Evolutionary conservation across 768 basidiomycete species (phyloP), one percentile per base, ranked within the genome.

Genomic region (Lentinula lateritia): DNA sequence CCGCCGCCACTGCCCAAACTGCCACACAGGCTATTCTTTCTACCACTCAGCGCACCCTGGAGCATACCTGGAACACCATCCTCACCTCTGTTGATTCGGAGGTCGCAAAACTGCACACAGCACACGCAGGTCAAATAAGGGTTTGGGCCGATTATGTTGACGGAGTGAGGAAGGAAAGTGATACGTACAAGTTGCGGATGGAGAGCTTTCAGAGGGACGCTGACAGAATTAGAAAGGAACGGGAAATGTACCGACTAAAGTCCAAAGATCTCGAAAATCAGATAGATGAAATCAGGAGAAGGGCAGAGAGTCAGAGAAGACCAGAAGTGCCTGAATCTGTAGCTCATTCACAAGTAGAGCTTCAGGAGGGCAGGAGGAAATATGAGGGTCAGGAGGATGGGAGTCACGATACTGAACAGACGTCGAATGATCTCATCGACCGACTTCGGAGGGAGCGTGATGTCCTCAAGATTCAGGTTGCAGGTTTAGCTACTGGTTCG

Each of bases 111-210:
- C 41, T 56, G 13, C 55, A 56, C 43, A 15, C 18, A 5, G n/a
- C 20, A 28, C 55, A 56, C 15, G 23, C 41, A 10, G 41, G 55
- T 6, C 55, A 56, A n/a, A 56, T 56, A 7, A 56, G 39, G 16
- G 55, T 56, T 2, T 56, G 55, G 55, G 55, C 55, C 3, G 55
- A 56, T 12, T 56, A 56, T 32, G 35, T 38, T 8, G 55, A 56
- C 9, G 8, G n/a, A 7, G 18, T 54, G 5, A 39, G 28, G 20
- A 35, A 20, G 12, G 53, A 54, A 12, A 54, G 53, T 7, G 50
- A 32, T 12, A 9, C 6, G 13, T 15, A 12, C 2, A 39, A 38
- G 53, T 7, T 9, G 15, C 32, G 18, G 28, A 36, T n/a, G 7
- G 32, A 53, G 10, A 18, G 52, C 15, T n/a, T 41, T 42, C 36